Conservation (phyloP, 371 early-diverging fungal genomes). For the Apophysomyces sp. region DNA sequence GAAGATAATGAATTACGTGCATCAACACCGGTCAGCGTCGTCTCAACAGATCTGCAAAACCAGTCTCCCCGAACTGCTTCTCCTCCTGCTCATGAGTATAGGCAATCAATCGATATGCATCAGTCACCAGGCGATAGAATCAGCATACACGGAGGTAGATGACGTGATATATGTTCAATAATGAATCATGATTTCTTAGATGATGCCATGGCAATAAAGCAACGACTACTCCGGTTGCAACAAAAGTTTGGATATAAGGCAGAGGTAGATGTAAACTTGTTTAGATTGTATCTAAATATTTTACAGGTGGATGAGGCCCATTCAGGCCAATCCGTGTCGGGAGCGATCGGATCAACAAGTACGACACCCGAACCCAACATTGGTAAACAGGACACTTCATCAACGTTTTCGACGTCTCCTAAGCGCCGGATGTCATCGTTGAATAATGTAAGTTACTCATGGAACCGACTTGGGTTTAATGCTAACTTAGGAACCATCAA, state of each 20-base stretch:
- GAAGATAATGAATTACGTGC: conserved; percentile 48
- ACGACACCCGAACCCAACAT: neutral
- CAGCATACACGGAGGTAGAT: conserved; percentile 20
- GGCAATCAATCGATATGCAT: neutral
- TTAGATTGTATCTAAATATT: neutral
- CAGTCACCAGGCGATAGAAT: neutral
- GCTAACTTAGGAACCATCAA: neutral
- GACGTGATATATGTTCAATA: neutral
- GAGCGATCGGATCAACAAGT: neutral
- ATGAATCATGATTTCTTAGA: conserved; percentile 15
- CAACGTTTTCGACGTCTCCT: neutral
- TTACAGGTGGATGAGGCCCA: neutral
- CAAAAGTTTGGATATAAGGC: conserved; percentile 60
- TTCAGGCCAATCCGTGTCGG: neutral
- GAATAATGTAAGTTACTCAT: neutral
- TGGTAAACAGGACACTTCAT: conserved; percentile 1
- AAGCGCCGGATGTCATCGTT: neutral
- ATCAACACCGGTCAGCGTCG: neutral
- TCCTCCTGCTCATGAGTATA: neutral
- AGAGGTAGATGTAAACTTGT: neutral
- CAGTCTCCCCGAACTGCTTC: conserved; percentile 3
- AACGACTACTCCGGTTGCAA: conserved; percentile 53
- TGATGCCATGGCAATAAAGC: conserved; percentile 44
- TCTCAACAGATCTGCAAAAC: neutral
- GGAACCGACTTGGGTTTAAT: too few relatives aligned